Evolutionary conservation across 2,329 filamentous ascomycete species (phyloP).

Genomic region (Botrytis paeoniae): DNA sequence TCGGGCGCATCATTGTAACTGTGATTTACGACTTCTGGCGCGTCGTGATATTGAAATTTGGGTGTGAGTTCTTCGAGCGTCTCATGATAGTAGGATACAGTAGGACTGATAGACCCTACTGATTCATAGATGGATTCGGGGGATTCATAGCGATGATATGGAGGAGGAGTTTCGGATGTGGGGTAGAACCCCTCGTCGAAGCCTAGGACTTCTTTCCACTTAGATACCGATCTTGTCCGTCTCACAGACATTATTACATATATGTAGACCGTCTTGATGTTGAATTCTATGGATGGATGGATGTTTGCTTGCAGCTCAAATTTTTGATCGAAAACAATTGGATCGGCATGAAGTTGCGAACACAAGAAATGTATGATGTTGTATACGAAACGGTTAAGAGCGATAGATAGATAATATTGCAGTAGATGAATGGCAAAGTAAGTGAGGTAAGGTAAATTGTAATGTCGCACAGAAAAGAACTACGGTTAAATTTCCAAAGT

Average conservation of each 20-base stretch:
- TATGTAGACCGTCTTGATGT: constrained; percentile 2
- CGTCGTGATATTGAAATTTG: constrained; percentile 17
- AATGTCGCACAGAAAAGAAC: constrained; percentile 15
- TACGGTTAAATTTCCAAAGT: constrained; percentile 6
- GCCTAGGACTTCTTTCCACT: constrained; percentile 36
- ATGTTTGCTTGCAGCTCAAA: not conserved
- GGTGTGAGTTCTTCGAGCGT: constrained; percentile 20
- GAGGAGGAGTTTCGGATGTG: constrained; percentile 18
- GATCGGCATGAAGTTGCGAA: constrained; percentile 2
- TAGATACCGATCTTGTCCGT: constrained; percentile 29
- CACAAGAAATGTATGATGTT: constrained; percentile 5
- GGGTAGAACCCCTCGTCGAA: constrained; percentile 31
- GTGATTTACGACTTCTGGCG: constrained; percentile 9
- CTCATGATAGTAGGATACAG: constrained; percentile 20
- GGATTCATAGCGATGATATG: constrained; percentile 19
- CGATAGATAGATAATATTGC: not conserved
- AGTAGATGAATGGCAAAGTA: not conserved
- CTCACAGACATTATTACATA: constrained; percentile 22
- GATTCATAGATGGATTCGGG: constrained; percentile 21
- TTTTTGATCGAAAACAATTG: not conserved
- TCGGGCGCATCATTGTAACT: constrained; percentile 15
- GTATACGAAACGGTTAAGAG: constrained; percentile 10
- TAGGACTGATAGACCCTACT: constrained; percentile 17
- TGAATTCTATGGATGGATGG: not conserved
- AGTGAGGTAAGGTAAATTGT: not conserved